Evolutionary conservation across 495 filamentous ascomycete genomes (phyloP), one percentile per base, ranked within the genome.

Genomic region (Xylaria intraflava): DNA sequence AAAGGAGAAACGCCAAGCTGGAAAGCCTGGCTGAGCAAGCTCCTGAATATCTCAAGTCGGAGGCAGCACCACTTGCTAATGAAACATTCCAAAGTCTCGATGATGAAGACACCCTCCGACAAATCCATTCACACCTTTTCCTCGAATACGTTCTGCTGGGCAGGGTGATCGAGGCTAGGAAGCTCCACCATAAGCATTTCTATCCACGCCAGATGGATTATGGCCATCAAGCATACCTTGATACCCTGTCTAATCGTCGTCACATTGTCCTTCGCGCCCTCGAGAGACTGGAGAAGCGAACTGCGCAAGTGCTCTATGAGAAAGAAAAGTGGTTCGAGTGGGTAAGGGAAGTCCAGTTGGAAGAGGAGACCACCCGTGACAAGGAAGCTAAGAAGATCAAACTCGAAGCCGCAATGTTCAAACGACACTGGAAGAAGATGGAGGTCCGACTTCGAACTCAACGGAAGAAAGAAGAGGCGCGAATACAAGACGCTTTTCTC

Each of bases 351-450:
- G 68, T 67, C 27, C 74, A 80, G 56, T 55, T 69, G 17, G 65
- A 71, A 19, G 72, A 77, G 52, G 79, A 79, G 46, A 52, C 62
- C 16, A 69, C 59, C 19, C 72, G 74, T 36, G 77, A 78, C 35
- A 76, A 66, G 43, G 78, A 81, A 64, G 73, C 72, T 53, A 77
- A 76, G 60, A 78, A 76, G 53, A 59, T 77, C 39, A 78, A 78
- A 56, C 61, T 68, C 26, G 77, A 79, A 53, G 70, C 74, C 10
- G 72, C 69, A 5, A 60, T 82, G 58, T 80, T 78, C 46, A 72
- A 68, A 48, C 61, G 76, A 1, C 64, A 80, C 64, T 66, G 64
- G 64, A 69, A 68, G 44, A 70, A 72, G 45, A 55, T 73, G 43
- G 50, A 70, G 43, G 46, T 54, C n/a, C 69, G 68, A 24, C 59